Evolutionary conservation across 1,284 basidiomycete species (phyloP).

Genomic region (Cryptococcus neoformans): DNA sequence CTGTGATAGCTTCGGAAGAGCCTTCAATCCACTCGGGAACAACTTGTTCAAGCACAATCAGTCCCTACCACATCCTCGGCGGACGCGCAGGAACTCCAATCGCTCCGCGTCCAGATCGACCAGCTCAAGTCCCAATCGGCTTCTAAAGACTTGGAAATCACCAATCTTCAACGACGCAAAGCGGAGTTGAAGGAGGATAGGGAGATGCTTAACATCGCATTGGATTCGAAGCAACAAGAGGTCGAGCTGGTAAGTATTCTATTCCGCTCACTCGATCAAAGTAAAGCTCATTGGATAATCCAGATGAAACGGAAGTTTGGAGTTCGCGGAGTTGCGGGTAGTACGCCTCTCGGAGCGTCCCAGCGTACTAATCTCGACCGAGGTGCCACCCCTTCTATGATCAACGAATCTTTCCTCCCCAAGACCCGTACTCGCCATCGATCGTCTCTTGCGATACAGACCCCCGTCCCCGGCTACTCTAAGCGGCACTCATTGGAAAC

Average conservation of each 20-base stretch:
- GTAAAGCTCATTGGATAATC: not conserved
- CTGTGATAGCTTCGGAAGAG: constrained; percentile 1
- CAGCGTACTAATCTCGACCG: constrained; percentile 6
- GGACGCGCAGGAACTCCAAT: constrained; percentile 34
- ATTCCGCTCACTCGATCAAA: not conserved
- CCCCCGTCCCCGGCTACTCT: constrained; percentile 4
- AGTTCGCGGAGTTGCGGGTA: constrained; percentile 60
- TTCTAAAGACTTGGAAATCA: constrained; percentile 72
- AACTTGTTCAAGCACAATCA: constrained; percentile 5
- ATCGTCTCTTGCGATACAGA: constrained; percentile 13
- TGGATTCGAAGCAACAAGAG: constrained; percentile 87
- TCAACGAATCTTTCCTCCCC: not conserved
- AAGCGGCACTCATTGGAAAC: constrained; percentile 6
- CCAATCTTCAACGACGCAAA: constrained; percentile 66
- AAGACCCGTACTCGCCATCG: constrained; percentile 4
- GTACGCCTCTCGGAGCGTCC: constrained; percentile 52
- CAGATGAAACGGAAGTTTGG: constrained; percentile 70
- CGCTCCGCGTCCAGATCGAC: constrained; percentile 62
- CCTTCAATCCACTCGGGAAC: constrained; percentile 5
- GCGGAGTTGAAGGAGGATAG: constrained; percentile 70
- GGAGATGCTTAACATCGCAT: constrained; percentile 72
- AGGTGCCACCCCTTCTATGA: not conserved
- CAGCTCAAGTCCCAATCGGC: constrained; percentile 69
- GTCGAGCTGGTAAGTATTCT: constrained; percentile 66
- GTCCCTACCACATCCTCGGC: not conserved